A percentile compares a stretch with the other conserved stretches of the same genome.
phyloP scores from a whole-genome alignment of 2,329 filamentous ascomycete genomes.

The Diaporthe citriasiana region DNA sequence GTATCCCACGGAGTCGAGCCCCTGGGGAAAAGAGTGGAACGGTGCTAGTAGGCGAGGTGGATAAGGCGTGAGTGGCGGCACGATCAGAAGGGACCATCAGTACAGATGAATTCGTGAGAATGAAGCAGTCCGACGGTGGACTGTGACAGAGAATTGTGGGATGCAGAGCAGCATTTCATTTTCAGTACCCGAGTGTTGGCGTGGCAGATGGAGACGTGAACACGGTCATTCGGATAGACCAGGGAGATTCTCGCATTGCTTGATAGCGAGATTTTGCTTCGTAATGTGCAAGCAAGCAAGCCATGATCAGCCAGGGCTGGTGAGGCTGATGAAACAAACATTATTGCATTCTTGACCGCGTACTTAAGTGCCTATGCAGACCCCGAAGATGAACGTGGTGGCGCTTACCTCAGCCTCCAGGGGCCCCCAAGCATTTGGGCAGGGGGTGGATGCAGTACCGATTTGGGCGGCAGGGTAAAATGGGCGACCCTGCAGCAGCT shows the following conservation, averaged over 20 bases:
- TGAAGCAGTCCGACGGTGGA: background rate
- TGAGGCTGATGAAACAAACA: background rate
- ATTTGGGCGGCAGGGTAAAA: constrained; percentile 14
- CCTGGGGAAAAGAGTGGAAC: constrained; percentile 14
- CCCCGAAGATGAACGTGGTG: background rate
- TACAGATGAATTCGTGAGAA: background rate
- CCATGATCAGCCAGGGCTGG: background rate
- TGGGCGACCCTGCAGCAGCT: constrained; percentile 27
- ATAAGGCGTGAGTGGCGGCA: background rate
- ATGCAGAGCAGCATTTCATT: background rate
- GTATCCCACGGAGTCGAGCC: background rate
- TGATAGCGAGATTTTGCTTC: background rate
- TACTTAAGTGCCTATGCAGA: background rate
- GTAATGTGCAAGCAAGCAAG: background rate
- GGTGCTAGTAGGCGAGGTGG: background rate
- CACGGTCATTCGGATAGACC: background rate
- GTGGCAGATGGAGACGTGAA: background rate
- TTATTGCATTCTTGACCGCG: background rate
- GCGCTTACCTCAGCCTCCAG: constrained; percentile 21
- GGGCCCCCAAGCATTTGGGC: background rate
- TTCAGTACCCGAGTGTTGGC: background rate
- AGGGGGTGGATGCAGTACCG: background rate
- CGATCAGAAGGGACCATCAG: background rate
- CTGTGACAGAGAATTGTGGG: background rate
- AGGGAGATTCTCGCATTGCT: background rate